Conservation (phyloP, 345 rosid species). For the Lepidium didymum region DNA sequence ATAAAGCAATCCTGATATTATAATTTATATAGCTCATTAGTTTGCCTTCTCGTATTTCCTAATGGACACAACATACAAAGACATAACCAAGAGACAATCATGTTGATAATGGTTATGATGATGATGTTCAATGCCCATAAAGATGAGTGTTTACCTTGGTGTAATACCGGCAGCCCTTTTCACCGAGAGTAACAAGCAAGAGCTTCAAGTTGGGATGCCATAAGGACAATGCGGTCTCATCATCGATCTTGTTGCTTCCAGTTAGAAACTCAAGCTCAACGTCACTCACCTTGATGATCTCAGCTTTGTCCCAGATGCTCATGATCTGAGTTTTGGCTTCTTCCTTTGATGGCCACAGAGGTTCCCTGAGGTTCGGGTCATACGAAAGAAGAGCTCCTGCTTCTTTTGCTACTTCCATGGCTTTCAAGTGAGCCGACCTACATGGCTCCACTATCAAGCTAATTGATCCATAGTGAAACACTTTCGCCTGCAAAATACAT, state of each 20-base stretch:
- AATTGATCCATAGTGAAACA: constrained; percentile 68
- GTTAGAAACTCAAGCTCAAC: constrained; percentile 47
- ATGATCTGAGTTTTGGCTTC: constrained; percentile 51
- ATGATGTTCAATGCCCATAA: not conserved
- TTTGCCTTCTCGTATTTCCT: constrained; percentile 21
- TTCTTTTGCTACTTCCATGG: constrained; percentile 52
- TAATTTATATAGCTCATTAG: constrained; percentile 8
- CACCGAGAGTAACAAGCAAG: constrained; percentile 57
- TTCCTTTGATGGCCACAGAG: constrained; percentile 60
- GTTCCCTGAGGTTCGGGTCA: constrained; percentile 60
- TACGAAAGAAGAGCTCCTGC: constrained; percentile 61
- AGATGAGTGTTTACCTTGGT: constrained; percentile 29
- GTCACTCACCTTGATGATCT: constrained; percentile 51
- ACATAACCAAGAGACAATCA: constrained; percentile 7
- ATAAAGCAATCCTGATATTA: not conserved
- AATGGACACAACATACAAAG: constrained; percentile 14
- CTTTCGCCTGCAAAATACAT: constrained; percentile 38
- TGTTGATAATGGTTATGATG: not conserved
- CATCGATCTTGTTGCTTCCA: constrained; percentile 36
- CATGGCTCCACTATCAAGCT: constrained; percentile 70
- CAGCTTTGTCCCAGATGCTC: constrained; percentile 68
- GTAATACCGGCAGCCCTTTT: constrained; percentile 51
- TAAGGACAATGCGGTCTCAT: constrained; percentile 30
- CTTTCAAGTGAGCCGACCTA: constrained; percentile 54
- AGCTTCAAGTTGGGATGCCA: constrained; percentile 55